Base-by-base conservation (phyloP, 1,284 basidiomycete genomes). In the Heterobasidion parviporum region DNA sequence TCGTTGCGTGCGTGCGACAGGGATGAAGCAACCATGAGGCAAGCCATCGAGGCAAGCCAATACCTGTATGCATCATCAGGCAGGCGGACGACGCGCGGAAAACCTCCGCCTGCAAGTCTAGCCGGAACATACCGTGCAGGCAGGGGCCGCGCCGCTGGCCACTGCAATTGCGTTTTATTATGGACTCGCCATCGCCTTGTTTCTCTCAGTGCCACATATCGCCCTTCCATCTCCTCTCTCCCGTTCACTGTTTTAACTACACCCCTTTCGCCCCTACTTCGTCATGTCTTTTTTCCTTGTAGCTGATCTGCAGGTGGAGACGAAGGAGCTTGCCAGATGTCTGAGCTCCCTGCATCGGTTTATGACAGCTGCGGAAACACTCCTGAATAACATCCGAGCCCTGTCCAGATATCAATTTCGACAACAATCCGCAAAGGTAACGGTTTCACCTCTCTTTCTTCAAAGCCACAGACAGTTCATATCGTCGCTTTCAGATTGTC, bases 341-440 rank as follows among this genome's bases (percentile, higher is more conserved):
- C 62, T 71, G 12, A 67, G 68, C 56, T 72, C 69, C 8, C 58
- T 72, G 20, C 59, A 54, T 14, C 56, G 57, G 59, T 72, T 71
- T 57, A 51, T 70, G n/a, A 60, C 69, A 47, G 71, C 70, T 33
- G 66, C 70, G 10, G 62, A 67, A 26, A 67, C 65, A 52, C 63
- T 71, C 15, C 59, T 63, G 55, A 60, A 57, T 63, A 61, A 54
- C 61, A 53, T 54, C 41, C 54, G 50, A 16, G 63, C 16, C 61
- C 66, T 56, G 55, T 62, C 41, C 47, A 55, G 57, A 18, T 65
- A 71, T 56, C 56, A 69, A 50, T 57, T 63, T 12, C 43, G 48
- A 36, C 58, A 55, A 32, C 66, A 73, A 9, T 62, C 61, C 34
- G 67, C 64, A 64, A 71, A 73, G 67, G 70, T 69, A 57, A 26